Base-by-base conservation (phyloP, 768 basidiomycete genomes). In the Russula brevipes region DNA sequence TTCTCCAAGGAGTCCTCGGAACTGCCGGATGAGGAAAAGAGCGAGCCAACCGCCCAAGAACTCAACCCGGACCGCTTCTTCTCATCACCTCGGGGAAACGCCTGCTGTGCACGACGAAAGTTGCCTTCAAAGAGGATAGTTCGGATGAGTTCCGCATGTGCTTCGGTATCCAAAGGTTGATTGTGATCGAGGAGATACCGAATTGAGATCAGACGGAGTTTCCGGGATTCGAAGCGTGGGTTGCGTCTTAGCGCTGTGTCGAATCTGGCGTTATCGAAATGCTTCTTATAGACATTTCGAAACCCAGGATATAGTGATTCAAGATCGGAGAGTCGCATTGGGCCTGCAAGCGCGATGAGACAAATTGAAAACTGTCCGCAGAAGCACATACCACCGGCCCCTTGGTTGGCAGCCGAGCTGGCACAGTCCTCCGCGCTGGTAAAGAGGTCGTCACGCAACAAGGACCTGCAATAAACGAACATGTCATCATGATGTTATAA, bases 301-400 rank as follows among this genome's bases (percentile, higher is more conserved):
- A 61, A 56, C 2, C 39, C 54, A 44, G 36, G 54, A 11, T 50
- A 61, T 31, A 63, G 51, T 24, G 55, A 53, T 19, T 63, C 57
- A 11, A 63, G 61, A 16, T 57, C 51, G 2, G 44, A 52, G 9
- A 58, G 45, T n/a, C 30, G 50, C 46, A 54, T 30, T 2, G 36
- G 39, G 7, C 5, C 61, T 63, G 50, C 9, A 52, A 19, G 39
- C 38, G 17, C 9, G 3, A 7, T 57, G 42, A 63, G 49, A 1
- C 9, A 52, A 24, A 17, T 11, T 17, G 14, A 38, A 2, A 57
- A n/a, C 35, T 16, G 19, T 10, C 5, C 5, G 14, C 30, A 24
- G 44, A 39, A 17, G 39, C 6, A 9, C 12, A 11, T 57, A 58
- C 61, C 30, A 30, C 50, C 24, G 17, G 56, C 51, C 12, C 24